Conservation (phyloP, 768 basidiomycete species). For the Leccinum disarticulatum region DNA sequence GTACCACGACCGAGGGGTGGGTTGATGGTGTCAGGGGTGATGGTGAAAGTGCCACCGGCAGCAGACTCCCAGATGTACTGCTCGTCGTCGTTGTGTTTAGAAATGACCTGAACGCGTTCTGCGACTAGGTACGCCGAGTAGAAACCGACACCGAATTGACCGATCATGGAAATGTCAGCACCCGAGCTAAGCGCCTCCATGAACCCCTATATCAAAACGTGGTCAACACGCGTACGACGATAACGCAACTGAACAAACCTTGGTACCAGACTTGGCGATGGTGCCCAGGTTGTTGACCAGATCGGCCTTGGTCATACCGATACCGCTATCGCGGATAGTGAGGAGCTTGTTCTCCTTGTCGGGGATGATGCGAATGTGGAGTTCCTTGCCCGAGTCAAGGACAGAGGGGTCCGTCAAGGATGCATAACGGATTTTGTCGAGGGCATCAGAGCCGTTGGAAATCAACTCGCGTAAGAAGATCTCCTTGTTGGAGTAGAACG, state of each 20-base stretch:
- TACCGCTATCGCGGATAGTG: conserved; percentile 90
- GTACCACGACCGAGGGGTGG: conserved; percentile 91
- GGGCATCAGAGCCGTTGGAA: conserved; percentile 96
- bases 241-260: conserved; percentile 44
- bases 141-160: conserved; percentile 99
- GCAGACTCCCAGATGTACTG: conserved; percentile 99
- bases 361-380: conserved; percentile 90
- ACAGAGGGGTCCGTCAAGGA: conserved; percentile 91
- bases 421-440: conserved; percentile 98
- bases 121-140: conserved; percentile 99
- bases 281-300: conserved; percentile 99
- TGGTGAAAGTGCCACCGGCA: conserved; percentile 98
- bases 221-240: conserved; percentile 10
- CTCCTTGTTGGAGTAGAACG: conserved; percentile 99
- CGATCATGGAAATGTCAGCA: conserved; percentile 94
- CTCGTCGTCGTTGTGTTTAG: conserved; percentile 99
- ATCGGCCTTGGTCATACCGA: conserved; percentile 99
- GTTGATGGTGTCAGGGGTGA: conserved; percentile 90
- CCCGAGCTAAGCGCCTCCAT: conserved; percentile 96
- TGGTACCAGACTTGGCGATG: conserved; percentile 93
- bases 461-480: conserved; percentile 99
- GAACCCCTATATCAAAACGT: conserved; percentile 66
- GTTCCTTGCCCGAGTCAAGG: conserved; percentile 90
- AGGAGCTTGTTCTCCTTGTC: conserved; percentile 96
- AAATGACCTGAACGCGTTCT: conserved; percentile 96